Evolutionary conservation across 2,329 filamentous ascomycete genomes (phyloP), one percentile per base, ranked within the genome.

Genomic region (Nemania abortiva): DNA sequence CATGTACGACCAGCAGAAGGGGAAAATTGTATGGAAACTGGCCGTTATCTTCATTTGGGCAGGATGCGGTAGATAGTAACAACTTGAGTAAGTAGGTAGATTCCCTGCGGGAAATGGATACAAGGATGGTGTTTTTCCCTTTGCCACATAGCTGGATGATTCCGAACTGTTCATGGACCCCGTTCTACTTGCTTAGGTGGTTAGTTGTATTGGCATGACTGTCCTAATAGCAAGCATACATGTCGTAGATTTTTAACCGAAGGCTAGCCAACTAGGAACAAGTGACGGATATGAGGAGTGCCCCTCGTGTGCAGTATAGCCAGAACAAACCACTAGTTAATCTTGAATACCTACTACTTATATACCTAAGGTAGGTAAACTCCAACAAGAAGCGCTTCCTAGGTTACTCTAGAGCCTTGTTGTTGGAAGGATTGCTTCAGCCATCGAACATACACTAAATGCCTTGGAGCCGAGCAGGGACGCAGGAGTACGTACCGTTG

Each of bases 1-100:
- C 53, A 59, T 73, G 70, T 73, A 70, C 63, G 64, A 72, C 64
- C 63, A 73, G 63, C 20, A 61, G 22, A 66, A 39, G 63, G 42
- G 24, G 49, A 63, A 68, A 60, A 68, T 67, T 70, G 70, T 68
- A 68, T 69, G 68, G 63, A 69, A 45, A 18, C 47, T 65, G 58
- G 65, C 59, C 68, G 54, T 60, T 59, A 65, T 64, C 62, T 65
- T 68, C 45, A 49, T 64, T 66, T 68, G 68, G 70, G 66, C 59
- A 61, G 59, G 34, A 47, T 56, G 55, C 57, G 22, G 13, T 59
- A 54, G 39, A 37, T 64, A 50, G 62, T 15, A 60, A 63, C 54
- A 55, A 47, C 57, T 61, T 59, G 50, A 13, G 50, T 56, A 67
- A 53, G 50, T 57, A 56, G 62, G 45, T 64, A 67, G 49, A 69